Evolutionary conservation across 163 green algal genomes (phyloP).

Genomic region (Coccomyxa subellipsoidea): DNA sequence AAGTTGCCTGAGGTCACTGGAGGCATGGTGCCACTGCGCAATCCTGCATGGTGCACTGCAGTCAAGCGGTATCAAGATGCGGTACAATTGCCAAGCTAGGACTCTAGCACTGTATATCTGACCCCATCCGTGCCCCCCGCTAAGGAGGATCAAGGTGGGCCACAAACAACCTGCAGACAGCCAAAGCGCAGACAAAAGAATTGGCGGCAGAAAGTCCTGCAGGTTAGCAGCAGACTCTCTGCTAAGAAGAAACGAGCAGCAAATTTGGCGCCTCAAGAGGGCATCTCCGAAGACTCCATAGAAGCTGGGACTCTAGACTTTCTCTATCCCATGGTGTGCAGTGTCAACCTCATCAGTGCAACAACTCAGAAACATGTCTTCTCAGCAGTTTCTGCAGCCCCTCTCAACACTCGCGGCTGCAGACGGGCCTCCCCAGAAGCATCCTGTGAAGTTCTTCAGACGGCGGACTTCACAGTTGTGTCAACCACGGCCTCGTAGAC

Average conservation of each 20-base stretch:
- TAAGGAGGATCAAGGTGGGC: neutral
- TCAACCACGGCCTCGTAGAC: slow-evolving; percentile 92
- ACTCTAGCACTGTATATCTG: neutral
- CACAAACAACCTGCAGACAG: neutral
- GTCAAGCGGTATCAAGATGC: too few relatives aligned
- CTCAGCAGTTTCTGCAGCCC: neutral
- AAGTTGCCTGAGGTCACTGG: too few relatives aligned
- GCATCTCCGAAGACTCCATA: neutral
- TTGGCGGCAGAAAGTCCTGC: too few relatives aligned
- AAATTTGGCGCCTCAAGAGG: neutral
- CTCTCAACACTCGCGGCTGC: neutral
- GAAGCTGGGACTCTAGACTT: neutral
- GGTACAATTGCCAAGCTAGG: too few relatives aligned
- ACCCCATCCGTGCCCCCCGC: neutral
- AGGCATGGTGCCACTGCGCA: too few relatives aligned
- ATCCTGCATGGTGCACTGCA: too few relatives aligned
- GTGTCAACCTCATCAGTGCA: neutral
- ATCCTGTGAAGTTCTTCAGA: neutral
- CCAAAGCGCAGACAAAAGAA: neutral
- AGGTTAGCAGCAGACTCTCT: too few relatives aligned
- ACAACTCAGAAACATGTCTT: too few relatives aligned
- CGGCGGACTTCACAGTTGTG: slow-evolving; percentile 48
- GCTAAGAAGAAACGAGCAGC: neutral
- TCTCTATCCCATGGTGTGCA: neutral
- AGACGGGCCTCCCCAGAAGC: too few relatives aligned